Conservation (phyloP, 2,329 filamentous ascomycete species). For the Penicillium verrucosum region DNA sequence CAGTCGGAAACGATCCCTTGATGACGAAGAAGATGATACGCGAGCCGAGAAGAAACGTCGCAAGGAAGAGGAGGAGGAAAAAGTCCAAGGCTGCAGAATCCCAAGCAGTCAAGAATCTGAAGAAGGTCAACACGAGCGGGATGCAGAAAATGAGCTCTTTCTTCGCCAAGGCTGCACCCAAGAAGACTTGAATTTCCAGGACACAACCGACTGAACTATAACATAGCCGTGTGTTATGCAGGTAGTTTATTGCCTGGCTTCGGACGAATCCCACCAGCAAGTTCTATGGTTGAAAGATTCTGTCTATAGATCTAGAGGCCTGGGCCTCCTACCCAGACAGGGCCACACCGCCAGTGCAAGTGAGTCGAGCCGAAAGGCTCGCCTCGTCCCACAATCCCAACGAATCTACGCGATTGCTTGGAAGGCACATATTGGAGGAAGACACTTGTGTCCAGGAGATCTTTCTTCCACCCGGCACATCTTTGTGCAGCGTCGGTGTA, state of each 20-base stretch:
- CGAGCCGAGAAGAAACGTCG: conserved; percentile 77
- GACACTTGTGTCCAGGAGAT: neutral
- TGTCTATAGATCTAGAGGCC: neutral
- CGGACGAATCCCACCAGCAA: neutral
- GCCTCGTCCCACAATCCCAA: neutral
- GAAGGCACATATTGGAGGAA: neutral
- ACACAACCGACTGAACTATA: neutral
- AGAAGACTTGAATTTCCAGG: conserved; percentile 27
- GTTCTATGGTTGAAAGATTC: neutral
- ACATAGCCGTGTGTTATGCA: neutral
- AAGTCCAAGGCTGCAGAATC: conserved; percentile 74
- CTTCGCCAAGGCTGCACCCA: conserved; percentile 64
- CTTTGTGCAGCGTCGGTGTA: neutral
- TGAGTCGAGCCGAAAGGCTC: neutral
- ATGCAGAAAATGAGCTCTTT: conserved; percentile 98
- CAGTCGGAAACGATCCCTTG: conserved; percentile 39
- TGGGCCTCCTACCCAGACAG: neutral
- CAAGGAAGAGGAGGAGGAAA: conserved; percentile 81
- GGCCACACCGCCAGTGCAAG: neutral
- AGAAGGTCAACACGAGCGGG: conserved; percentile 84
- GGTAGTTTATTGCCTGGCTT: neutral
- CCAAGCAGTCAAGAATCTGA: conserved; percentile 71
- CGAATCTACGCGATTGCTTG: neutral
- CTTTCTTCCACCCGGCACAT: neutral
- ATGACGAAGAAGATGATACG: conserved; percentile 46